phyloP scores from a whole-genome alignment of 2,329 filamentous ascomycete genomes.

The Podosphaera leucotricha region DNA sequence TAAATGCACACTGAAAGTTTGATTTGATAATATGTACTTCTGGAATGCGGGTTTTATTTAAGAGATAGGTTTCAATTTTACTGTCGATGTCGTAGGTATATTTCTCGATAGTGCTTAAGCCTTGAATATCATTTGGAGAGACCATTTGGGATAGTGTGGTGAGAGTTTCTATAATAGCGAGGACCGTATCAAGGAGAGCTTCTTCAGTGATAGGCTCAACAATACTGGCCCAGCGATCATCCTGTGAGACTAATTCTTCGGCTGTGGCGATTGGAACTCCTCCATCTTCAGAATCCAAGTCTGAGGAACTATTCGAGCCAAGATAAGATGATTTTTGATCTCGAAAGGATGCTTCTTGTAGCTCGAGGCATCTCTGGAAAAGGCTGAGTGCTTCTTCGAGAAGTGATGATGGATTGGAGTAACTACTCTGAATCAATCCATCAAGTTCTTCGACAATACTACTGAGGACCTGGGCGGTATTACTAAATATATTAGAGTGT shows the following conservation, averaged over 20 bases:
- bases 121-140: not conserved
- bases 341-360: slow-evolving; percentile 22
- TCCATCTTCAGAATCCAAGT: slow-evolving; percentile 15
- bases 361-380: slow-evolving; percentile 29
- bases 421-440: slow-evolving; percentile 18
- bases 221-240: slow-evolving; percentile 42
- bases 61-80: slow-evolving; percentile 29
- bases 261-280: slow-evolving; percentile 9
- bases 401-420: slow-evolving; percentile 21
- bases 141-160: slow-evolving; percentile 25
- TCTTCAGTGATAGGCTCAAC: slow-evolving; percentile 39
- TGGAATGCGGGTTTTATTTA: slow-evolving; percentile 18
- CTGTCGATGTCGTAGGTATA: slow-evolving; percentile 20
- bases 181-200: slow-evolving; percentile 42
- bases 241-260: slow-evolving; percentile 19
- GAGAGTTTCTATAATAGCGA: slow-evolving; percentile 35
- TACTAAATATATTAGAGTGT: slow-evolving; percentile 18
- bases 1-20: slow-evolving; percentile 29
- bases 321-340: slow-evolving; percentile 4
- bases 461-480: slow-evolving; percentile 45
- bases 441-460: slow-evolving; percentile 36
- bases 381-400: slow-evolving; percentile 37
- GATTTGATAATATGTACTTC: slow-evolving; percentile 31
- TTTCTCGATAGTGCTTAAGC: not conserved
- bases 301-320: slow-evolving; percentile 3